A percentile compares a stretch with the other conserved stretches of the same genome.
These are phyloP conservation scores for Agroathelia rolfsii DNA, from an alignment of 1,284 basidiomycete species.

Conservation along the genomic window DNA sequence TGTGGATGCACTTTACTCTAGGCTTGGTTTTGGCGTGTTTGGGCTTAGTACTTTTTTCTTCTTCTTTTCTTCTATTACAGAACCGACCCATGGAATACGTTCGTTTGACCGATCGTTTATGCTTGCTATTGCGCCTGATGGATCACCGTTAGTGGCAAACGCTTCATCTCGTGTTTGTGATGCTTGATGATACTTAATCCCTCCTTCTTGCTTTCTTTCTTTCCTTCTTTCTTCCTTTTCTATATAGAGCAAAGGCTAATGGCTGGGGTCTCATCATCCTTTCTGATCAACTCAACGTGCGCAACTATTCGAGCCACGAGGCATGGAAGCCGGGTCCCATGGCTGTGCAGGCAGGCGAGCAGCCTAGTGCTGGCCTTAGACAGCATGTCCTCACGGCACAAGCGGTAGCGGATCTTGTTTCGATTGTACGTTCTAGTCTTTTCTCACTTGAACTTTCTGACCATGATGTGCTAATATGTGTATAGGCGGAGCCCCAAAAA, in stretches of 20 bases:
- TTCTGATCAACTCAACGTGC: slow-evolving; percentile 80
- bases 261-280: slow-evolving; percentile 90
- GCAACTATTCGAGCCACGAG: slow-evolving; percentile 73
- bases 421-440: slow-evolving; percentile 39
- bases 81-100: slow-evolving; percentile 57
- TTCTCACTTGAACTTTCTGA: slow-evolving; percentile 5
- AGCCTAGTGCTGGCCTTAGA: slow-evolving; percentile 14
- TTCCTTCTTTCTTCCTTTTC: slow-evolving; percentile 7
- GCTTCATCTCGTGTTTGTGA: not conserved
- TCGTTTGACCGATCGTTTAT: slow-evolving; percentile 94
- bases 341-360: slow-evolving; percentile 45
- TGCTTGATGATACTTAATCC: slow-evolving; percentile 1
- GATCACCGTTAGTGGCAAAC: slow-evolving; percentile 59
- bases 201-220: slow-evolving; percentile 2
- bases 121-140: slow-evolving; percentile 70
- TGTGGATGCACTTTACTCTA: not conserved
- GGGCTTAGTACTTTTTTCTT: slow-evolving; percentile 1
- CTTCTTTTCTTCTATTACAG: slow-evolving; percentile 23
- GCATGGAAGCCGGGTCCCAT: slow-evolving; percentile 71
- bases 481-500: slow-evolving; percentile 58
- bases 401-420: slow-evolving; percentile 30
- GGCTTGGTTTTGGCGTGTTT: slow-evolving; percentile 4
- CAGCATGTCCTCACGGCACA: slow-evolving; percentile 19
- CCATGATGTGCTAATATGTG: slow-evolving; percentile 2
- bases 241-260: slow-evolving; percentile 57